Conservation (phyloP, 2,329 filamentous ascomycete species). For the Diaporthe caulivora region DNA sequence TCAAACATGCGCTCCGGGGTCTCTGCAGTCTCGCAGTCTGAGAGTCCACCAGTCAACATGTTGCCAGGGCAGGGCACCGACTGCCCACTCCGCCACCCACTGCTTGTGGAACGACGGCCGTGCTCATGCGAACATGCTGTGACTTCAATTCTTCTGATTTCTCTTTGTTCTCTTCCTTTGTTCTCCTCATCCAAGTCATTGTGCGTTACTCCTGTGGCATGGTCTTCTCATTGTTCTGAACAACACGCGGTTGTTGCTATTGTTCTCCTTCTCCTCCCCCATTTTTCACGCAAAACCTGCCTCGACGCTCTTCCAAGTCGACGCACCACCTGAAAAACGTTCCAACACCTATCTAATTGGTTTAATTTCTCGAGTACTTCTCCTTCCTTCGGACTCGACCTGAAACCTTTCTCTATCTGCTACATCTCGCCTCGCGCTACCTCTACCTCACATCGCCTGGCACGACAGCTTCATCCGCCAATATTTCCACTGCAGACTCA, state of each 20-base stretch:
- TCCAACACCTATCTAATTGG: conserved; percentile 4
- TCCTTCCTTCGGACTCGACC: neutral
- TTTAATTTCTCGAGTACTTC: conserved; percentile 8
- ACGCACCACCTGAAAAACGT: neutral
- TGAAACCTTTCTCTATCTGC: conserved; percentile 13
- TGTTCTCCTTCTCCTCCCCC: conserved; percentile 10
- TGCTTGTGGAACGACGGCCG: neutral
- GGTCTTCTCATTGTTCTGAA: conserved; percentile 35
- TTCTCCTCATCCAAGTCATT: conserved; percentile 4
- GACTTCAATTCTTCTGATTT: neutral
- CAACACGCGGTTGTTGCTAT: conserved; percentile 30
- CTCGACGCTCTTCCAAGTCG: neutral
- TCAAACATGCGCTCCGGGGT: conserved; percentile 30
- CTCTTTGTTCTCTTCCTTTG: conserved; percentile 28
- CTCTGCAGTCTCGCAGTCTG: conserved; percentile 5
- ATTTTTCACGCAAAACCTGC: conserved; percentile 16
- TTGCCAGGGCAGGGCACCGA: neutral
- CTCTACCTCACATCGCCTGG: neutral
- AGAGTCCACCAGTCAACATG: conserved; percentile 5
- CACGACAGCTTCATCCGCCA: neutral
- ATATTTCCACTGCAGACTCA: neutral
- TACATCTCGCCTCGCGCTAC: neutral
- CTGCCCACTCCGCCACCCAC: neutral
- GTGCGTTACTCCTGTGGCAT: conserved; percentile 16
- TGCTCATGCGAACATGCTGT: neutral